phyloP scores from a whole-genome alignment of 441 rosid genomes.

The Biscutella laevigata region DNA sequence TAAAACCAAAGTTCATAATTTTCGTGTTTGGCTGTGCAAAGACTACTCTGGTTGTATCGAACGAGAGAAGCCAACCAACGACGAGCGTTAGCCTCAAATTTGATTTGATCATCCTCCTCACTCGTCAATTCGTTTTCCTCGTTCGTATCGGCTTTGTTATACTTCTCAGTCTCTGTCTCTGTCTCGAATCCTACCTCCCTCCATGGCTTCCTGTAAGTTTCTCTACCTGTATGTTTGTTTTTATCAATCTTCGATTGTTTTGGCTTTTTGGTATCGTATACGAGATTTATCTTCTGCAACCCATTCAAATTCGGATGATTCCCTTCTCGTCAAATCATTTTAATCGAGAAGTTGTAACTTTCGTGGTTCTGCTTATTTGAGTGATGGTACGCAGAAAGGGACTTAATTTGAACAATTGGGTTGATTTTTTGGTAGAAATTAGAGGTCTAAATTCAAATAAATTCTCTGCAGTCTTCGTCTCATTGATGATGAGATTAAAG shows the following conservation, averaged over 20 bases:
- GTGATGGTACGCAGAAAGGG: background rate
- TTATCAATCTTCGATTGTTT: background rate
- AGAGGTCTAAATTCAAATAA: background rate
- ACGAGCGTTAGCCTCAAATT: constrained; percentile 19
- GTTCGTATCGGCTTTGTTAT: constrained; percentile 13
- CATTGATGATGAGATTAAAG: background rate
- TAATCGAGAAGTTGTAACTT: background rate
- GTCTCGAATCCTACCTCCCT: constrained; percentile 6
- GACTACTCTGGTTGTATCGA: constrained; percentile 26
- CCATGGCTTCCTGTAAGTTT: constrained; percentile 70
- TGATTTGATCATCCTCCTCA: constrained; percentile 8
- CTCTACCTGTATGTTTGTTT: constrained; percentile 2
- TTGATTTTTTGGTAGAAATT: background rate
- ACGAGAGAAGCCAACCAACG: constrained; percentile 23
- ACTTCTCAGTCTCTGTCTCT: constrained; percentile 4
- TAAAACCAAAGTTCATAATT: background rate
- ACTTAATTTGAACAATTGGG: constrained; percentile 12
- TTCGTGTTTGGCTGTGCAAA: constrained; percentile 13
- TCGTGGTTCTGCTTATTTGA: background rate
- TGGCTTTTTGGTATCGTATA: background rate
- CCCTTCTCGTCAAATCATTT: background rate
- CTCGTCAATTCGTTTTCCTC: constrained; percentile 13
- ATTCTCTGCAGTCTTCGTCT: background rate
- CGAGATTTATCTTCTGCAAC: no score
- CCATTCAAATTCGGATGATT: background rate